These are phyloP conservation scores for Diaporthe ilicicola DNA, from an alignment of 2,329 filamentous ascomycete genomes.

Conservation along the genomic window DNA sequence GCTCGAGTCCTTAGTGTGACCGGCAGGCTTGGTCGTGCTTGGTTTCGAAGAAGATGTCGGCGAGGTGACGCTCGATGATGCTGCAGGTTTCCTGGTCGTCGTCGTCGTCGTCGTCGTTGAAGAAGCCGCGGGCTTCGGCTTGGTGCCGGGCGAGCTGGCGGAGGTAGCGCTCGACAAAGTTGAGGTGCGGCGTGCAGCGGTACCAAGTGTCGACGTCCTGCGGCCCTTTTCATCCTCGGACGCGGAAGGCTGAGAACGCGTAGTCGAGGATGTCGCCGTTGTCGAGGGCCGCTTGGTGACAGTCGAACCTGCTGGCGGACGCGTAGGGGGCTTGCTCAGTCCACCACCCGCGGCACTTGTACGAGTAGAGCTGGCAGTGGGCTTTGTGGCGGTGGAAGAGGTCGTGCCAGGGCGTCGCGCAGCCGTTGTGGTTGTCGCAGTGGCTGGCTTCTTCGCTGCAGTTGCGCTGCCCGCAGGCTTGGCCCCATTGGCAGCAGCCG, in stretches of 20 bases:
- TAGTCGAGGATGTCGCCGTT: conserved; percentile 39
- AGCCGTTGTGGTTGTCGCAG: conserved; percentile 36
- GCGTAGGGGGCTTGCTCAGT: conserved; percentile 43
- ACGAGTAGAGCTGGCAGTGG: conserved; percentile 41
- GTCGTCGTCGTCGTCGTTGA: conserved; percentile 44
- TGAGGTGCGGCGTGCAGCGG: conserved; percentile 45
- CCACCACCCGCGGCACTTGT: conserved; percentile 39
- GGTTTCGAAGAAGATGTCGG: conserved; percentile 42
- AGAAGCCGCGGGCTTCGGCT: conserved; percentile 35
- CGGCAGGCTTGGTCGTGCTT: conserved; percentile 45
- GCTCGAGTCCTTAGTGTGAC: conserved; percentile 39
- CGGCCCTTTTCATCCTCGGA: conserved; percentile 49
- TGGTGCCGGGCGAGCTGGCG: conserved; percentile 38
- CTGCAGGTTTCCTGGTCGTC: conserved; percentile 46
- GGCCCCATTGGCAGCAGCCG: conserved; percentile 26
- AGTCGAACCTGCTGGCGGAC: conserved; percentile 39
- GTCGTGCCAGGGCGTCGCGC: conserved; percentile 39
- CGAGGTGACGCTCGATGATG: conserved; percentile 46
- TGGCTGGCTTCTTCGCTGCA: conserved; percentile 35
- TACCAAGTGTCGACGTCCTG: conserved; percentile 36
- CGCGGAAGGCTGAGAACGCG: conserved; percentile 45
- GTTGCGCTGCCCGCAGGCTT: conserved; percentile 36
- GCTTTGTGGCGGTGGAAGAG: conserved; percentile 41
- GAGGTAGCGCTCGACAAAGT: conserved; percentile 36
- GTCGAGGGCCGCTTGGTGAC: conserved; percentile 43